These are phyloP conservation scores for Melampsora larici-populina DNA, from an alignment of 1,284 basidiomycete species.

Conservation along the genomic window DNA sequence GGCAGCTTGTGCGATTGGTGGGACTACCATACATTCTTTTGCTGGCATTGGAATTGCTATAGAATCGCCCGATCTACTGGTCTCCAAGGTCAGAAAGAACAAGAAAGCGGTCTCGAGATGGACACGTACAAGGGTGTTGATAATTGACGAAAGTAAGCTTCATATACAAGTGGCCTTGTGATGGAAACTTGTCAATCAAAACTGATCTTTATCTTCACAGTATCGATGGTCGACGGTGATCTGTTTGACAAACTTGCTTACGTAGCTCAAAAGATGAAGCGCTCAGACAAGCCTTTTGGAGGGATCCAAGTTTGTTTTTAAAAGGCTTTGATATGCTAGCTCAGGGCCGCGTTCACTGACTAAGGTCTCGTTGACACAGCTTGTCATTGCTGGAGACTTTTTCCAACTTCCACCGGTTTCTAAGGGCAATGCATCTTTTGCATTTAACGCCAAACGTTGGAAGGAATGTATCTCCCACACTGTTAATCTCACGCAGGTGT, in stretches of 20 bases:
- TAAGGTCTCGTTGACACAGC: constrained; percentile 57
- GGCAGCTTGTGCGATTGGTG: constrained; percentile 74
- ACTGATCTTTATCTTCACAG: constrained; percentile 56
- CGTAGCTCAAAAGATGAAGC: constrained; percentile 66
- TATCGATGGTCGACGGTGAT: constrained; percentile 94
- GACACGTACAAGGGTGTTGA: constrained; percentile 47
- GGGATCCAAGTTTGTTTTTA: constrained; percentile 72
- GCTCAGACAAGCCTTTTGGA: constrained; percentile 72
- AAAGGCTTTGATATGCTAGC: not conserved
- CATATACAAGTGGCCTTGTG: not conserved
- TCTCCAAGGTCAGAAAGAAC: constrained; percentile 66
- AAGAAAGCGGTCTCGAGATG: constrained; percentile 63
- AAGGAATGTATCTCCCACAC: constrained; percentile 67
- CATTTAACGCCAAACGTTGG: constrained; percentile 88
- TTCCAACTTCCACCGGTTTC: constrained; percentile 91
- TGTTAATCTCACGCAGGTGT: constrained; percentile 85
- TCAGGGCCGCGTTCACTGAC: not conserved
- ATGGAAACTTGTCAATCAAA: not conserved
- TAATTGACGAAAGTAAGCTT: constrained; percentile 44
- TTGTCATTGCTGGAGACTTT: constrained; percentile 91
- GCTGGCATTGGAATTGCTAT: constrained; percentile 79
- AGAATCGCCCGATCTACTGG: constrained; percentile 58
- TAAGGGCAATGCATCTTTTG: constrained; percentile 61
- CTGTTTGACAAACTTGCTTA: constrained; percentile 83
- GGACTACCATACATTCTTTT: constrained; percentile 89